A percentile compares a stretch with the other conserved stretches of the same genome.
Evolutionary conservation across 2,329 filamentous ascomycete genomes (phyloP).

Genomic region (Stachybotrys elegans): DNA sequence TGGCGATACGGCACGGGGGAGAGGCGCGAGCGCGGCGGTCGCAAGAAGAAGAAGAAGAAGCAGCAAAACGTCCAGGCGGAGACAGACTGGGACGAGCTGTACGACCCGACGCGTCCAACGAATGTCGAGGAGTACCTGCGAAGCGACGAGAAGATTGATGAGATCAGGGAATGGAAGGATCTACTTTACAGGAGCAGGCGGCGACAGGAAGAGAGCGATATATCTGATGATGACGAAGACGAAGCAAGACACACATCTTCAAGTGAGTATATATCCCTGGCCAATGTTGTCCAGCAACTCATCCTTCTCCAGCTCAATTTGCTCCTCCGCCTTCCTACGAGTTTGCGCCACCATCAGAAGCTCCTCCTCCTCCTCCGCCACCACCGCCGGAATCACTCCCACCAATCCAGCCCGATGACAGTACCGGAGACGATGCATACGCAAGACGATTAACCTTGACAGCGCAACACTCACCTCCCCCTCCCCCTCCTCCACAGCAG

Average conservation of each 20-base stretch:
- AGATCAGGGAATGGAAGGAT: constrained; percentile 81
- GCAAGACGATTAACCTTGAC: constrained; percentile 55
- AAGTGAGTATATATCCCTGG: constrained; percentile 23
- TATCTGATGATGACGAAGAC: constrained; percentile 35
- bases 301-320: constrained; percentile 44
- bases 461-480: constrained; percentile 20
- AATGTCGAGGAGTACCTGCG: constrained; percentile 79
- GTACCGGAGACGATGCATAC: constrained; percentile 66
- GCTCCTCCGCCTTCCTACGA: constrained; percentile 53
- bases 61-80: constrained; percentile 52
- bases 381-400: constrained; percentile 46
- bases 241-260: constrained; percentile 14
- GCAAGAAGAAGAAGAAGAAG: constrained; percentile 74
- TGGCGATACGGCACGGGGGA: constrained; percentile 61
- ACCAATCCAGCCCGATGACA: constrained; percentile 41
- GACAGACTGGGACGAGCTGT: constrained; percentile 88
- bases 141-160: constrained; percentile 76
- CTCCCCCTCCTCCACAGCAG: constrained; percentile 20
- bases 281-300: not conserved
- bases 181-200: constrained; percentile 66
- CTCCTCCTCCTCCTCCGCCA: constrained; percentile 41
- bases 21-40: constrained; percentile 70
- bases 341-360: constrained; percentile 51
- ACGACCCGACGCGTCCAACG: constrained; percentile 77
- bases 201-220: constrained; percentile 34